These are phyloP conservation scores for Termitomyces sp. DNA, from an alignment of 768 basidiomycete genomes.

Conservation along the genomic window DNA sequence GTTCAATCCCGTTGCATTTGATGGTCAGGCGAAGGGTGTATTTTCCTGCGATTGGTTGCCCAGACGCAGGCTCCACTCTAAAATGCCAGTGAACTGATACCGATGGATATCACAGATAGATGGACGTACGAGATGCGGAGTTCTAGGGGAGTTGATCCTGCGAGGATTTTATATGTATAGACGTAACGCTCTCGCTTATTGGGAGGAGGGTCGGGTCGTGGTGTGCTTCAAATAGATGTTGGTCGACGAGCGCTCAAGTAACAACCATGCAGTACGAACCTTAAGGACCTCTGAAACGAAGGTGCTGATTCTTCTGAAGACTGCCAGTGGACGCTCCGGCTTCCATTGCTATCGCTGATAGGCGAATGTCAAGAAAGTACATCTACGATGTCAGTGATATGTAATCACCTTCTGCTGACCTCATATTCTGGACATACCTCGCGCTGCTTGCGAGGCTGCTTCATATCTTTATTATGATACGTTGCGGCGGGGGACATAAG, in stretches of 20 bases:
- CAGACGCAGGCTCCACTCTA: conserved; percentile 42
- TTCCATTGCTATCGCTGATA: conserved; percentile 19
- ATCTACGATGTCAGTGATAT: conserved; percentile 3
- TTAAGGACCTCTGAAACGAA: conserved; percentile 9
- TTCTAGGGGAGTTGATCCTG: conserved; percentile 37
- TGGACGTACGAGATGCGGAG: conserved; percentile 47
- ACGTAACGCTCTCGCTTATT: conserved; percentile 36
- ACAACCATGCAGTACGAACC: conserved; percentile 9
- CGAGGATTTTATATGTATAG: conserved; percentile 47
- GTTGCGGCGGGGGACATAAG: conserved; percentile 4
- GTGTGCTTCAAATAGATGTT: conserved; percentile 2
- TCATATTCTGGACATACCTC: conserved; percentile 40
- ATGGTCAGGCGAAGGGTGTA: conserved; percentile 52
- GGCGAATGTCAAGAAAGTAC: neutral
- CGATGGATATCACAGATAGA: neutral
- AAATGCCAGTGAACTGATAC: neutral
- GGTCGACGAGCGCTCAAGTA: neutral
- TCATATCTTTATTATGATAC: conserved; percentile 1
- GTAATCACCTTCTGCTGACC: conserved; percentile 31
- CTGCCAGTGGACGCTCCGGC: conserved; percentile 19
- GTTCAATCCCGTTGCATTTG: conserved; percentile 50
- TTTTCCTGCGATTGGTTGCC: conserved; percentile 35
- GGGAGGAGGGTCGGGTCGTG: conserved; percentile 13
- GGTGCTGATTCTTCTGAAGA: conserved; percentile 14
- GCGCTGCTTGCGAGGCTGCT: conserved; percentile 4